Percentiles rank a stretch among this genome's conserved stretches.
Evolutionary conservation across 2,329 filamentous ascomycete species (phyloP).

Genomic region (Neonectria magnoliae): DNA sequence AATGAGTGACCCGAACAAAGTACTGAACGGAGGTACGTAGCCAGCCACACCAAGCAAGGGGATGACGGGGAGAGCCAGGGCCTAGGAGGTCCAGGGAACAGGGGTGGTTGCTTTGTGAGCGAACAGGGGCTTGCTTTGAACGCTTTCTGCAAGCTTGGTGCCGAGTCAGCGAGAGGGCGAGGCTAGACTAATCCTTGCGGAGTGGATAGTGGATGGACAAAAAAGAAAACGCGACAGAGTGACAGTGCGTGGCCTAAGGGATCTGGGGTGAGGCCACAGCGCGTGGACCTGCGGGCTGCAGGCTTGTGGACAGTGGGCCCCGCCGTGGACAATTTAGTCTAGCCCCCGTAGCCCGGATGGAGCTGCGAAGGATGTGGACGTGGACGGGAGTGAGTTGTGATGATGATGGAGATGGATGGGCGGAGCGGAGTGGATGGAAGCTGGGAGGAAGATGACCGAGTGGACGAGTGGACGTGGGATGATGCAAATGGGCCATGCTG

Average conservation of each 20-base stretch:
- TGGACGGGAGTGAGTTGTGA: too few species aligned
- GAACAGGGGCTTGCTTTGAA: background rate
- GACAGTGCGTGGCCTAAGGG: too few species aligned
- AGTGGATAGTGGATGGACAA: conserved; percentile 14
- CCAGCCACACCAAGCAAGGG: conserved; percentile 7
- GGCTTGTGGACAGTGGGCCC: background rate
- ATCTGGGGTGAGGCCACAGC: background rate
- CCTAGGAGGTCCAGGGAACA: background rate
- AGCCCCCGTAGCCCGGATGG: conserved; percentile 13
- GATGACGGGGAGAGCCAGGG: background rate
- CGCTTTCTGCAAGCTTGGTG: conserved; percentile 1
- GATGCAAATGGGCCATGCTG: background rate
- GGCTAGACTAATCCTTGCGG: background rate
- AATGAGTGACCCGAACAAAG: conserved; percentile 9
- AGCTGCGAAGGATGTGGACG: background rate
- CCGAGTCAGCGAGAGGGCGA: background rate
- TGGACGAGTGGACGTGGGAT: conserved; percentile 22
- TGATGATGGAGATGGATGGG: conserved; percentile 10
- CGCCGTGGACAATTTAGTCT: background rate
- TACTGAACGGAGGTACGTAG: background rate
- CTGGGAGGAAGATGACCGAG: conserved; percentile 20
- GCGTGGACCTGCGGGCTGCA: background rate
- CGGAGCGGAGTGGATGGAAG: conserved; percentile 14
- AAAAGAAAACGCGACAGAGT: conserved; percentile 2
- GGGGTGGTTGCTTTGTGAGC: background rate